Conservation (phyloP, 1,139 yeast genomes). For the Hemisphaericaspora xylofermentans region DNA sequence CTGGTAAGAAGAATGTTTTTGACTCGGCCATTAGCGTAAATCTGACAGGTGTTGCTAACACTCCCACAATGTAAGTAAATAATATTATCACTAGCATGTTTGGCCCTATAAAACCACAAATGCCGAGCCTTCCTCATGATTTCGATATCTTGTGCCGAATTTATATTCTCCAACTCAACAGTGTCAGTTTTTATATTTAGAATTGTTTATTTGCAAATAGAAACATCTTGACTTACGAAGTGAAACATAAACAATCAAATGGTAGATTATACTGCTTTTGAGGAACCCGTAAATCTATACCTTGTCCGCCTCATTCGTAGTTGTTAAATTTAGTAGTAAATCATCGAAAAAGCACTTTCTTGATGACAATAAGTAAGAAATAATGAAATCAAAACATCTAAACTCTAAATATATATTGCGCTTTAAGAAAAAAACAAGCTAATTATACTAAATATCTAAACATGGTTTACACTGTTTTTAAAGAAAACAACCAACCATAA, state of each 20-base stretch:
- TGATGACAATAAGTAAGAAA: neutral
- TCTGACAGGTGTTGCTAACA: neutral
- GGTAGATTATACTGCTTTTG: no score
- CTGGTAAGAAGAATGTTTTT: neutral
- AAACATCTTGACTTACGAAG: no score
- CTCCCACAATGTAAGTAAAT: neutral
- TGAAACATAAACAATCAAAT: no score
- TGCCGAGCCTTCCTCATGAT: no score
- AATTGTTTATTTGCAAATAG: no score
- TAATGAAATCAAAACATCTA: neutral
- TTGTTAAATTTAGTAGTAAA: no score
- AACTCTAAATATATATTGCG: neutral
- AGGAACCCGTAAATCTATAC: no score
- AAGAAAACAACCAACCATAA: neutral
- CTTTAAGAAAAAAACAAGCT: neutral
- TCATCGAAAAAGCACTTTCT: no score
- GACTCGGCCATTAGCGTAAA: constrained; percentile 1
- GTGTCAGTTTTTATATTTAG: no score
- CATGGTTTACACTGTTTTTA: neutral
- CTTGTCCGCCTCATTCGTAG: no score
- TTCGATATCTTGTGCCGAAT: no score
- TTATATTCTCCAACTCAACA: no score
- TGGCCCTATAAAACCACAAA: neutral
- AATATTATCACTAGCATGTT: neutral
- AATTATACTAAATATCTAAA: neutral